phyloP scores from a whole-genome alignment of 1,139 yeast species.

The Zygoascus sp. region DNA sequence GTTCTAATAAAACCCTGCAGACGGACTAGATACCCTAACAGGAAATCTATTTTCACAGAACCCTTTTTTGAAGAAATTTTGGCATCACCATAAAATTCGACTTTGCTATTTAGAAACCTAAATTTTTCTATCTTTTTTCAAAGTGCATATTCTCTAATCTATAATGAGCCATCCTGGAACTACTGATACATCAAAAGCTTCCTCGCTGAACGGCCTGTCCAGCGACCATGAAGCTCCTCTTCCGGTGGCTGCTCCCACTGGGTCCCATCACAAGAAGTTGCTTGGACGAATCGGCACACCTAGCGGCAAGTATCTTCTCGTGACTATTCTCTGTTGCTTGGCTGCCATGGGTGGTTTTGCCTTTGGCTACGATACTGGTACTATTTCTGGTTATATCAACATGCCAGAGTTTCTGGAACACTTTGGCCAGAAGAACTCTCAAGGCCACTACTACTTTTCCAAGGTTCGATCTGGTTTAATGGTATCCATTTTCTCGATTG shows the following conservation, averaged over 20 bases:
- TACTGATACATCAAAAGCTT: slow-evolving; percentile 4
- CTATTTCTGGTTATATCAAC: slow-evolving; percentile 46
- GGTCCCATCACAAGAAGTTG: neutral
- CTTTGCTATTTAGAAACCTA: neutral
- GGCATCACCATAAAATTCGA: neutral
- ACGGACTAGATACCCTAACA: neutral
- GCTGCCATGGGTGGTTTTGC: slow-evolving; percentile 18
- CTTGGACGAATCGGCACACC: neutral
- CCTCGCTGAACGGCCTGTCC: slow-evolving; percentile 5
- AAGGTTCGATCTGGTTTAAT: slow-evolving; percentile 46
- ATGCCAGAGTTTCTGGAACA: slow-evolving; percentile 56
- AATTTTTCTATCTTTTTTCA: neutral
- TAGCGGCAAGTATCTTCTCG: slow-evolving; percentile 11
- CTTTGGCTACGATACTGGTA: slow-evolving; percentile 20
- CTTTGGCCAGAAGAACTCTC: slow-evolving; percentile 39
- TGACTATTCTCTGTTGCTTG: slow-evolving; percentile 13
- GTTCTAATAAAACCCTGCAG: neutral
- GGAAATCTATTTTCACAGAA: neutral
- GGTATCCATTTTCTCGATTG: slow-evolving; percentile 50
- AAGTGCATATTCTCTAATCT: neutral
- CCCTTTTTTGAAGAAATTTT: neutral
- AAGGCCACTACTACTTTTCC: slow-evolving; percentile 31
- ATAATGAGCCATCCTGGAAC: slow-evolving; percentile 3
- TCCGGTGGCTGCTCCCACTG: neutral
- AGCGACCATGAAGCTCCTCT: neutral